A percentile compares a stretch with the other conserved stretches of the same genome.
Evolutionary conservation across 2,329 filamentous ascomycete genomes (phyloP).

Genomic region (Aspergillus ibericus): DNA sequence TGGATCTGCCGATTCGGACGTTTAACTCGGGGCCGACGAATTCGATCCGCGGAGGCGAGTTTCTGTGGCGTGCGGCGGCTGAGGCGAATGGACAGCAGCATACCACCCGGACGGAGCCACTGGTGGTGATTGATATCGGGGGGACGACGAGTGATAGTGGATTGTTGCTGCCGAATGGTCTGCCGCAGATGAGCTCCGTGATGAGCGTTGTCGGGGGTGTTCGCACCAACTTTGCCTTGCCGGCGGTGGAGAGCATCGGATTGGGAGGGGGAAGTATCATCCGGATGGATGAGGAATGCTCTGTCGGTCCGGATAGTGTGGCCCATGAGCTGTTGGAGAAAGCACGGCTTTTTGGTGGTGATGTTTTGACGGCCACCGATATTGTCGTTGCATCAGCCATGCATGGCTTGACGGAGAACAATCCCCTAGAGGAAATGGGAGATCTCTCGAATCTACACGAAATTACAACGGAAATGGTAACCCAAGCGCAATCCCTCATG

Average conservation of each 20-base stretch:
- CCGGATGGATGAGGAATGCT: slow-evolving; percentile 36
- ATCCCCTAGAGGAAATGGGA: slow-evolving; percentile 3
- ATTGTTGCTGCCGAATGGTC: slow-evolving; percentile 60
- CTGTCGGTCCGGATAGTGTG: slow-evolving; percentile 63
- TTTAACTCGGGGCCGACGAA: slow-evolving; percentile 57
- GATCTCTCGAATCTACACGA: background rate
- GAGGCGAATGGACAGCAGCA: background rate
- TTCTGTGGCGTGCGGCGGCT: slow-evolving; percentile 5
- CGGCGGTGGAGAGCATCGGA: slow-evolving; percentile 9
- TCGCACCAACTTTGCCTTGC: slow-evolving; percentile 10
- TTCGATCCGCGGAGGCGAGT: slow-evolving; percentile 49
- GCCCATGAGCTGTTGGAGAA: slow-evolving; percentile 58
- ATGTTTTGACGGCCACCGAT: slow-evolving; percentile 61
- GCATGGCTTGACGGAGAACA: background rate
- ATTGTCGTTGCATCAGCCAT: slow-evolving; percentile 40
- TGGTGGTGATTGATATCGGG: slow-evolving; percentile 64
- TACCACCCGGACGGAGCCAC: background rate
- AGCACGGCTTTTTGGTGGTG: slow-evolving; percentile 58
- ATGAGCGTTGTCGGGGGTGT: slow-evolving; percentile 10
- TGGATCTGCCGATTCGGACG: slow-evolving; percentile 51
- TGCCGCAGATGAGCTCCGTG: slow-evolving; percentile 46
- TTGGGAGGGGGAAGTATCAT: slow-evolving; percentile 10
- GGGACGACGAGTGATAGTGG: slow-evolving; percentile 68
- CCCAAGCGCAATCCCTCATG: background rate
- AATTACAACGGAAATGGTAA: background rate